Base-by-base conservation (phyloP, 257 asterid species). In the Misopates orontium region DNA sequence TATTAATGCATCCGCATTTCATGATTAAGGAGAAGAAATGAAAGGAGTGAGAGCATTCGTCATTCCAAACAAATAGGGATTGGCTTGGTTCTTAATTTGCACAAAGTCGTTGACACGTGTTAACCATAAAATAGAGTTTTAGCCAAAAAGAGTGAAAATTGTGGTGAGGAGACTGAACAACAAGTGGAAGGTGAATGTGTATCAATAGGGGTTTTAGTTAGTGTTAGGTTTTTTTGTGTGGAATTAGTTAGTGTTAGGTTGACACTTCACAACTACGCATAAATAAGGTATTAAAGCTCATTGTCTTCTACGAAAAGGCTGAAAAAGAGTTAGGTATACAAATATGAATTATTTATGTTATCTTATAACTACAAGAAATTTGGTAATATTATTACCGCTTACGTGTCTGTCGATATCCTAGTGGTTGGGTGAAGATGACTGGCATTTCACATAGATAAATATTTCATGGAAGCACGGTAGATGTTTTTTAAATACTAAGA, bases 101-200 rank as follows among this genome's bases (percentile, higher is more conserved):
- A 16, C 3, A n/a, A 20, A 14, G 25, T 1, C 10, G 39, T n/a
- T 60, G 56, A 15, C 72, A 68, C 72, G 74, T 39, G 81, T 72
- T 36, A 36, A 23, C 56, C 19, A 17, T 36, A 36, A 23, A 56
- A 18, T n/a, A 49, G 41, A 41, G 0, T 1, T n/a, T 47, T 25
- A 13, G 68, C 1, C 47, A 48, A 50, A 65, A 32, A 56, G 50
- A 16, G 40, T 28, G 66, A 58, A 50, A 68, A 16, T 58, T 13
- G 49, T 24, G 70, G 77, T 53, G 24, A 44, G n/a, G 31, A 25
- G 62, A 58, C n/a, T 48, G 73, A 49, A n/a, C n/a, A 60, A 70
- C 79, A 78, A 18, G 72, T 78, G 83, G 78, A 63, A 75, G 64
- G 7, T 17, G 12, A 17, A 22, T 13, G 62, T 8, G 42, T 28